Base-by-base conservation (phyloP, 352 stramenopile species). In the Phytophthora lateralis region DNA sequence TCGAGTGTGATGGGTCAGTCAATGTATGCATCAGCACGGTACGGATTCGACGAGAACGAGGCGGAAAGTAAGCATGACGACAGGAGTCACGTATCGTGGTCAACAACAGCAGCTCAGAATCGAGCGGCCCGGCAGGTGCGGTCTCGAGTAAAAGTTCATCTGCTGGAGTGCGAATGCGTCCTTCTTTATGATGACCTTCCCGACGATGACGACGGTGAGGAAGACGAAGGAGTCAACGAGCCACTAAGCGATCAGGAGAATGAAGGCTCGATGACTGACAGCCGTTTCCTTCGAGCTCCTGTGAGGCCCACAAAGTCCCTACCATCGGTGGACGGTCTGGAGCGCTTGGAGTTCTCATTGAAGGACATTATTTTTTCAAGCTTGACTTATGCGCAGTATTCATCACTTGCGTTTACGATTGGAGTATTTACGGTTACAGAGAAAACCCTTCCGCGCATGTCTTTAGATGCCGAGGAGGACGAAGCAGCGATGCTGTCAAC, bases 161-260 rank as follows among this genome's bases (percentile, higher is more conserved):
- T 96, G 21, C 71, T 94, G 10, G 76, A 94, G 44, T 90, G 85
- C 29, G 66, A 90, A 3, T 68, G 88, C 29, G 62, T 90, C 20
- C 54, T 96, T 44, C 55, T 96, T 24, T 96, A 96, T 48, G 85
- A 96, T 53, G 86, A 96, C 50, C 60, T 94, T 17, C 73, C 70
- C 1, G 79, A 91, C 43, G 74, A 89, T 10, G 71, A 76, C 6
- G 70, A 79, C 11, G 64, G 66, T 1, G 43, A 68, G 1, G 56
- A 62, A 4, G 59, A 76, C 27, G 21, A 10, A 29, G 49, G 55
- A 34, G 49, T 52, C 10, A 66, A 74, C 14, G 65, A 69, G 15
- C 44, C 49, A 10, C 20, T 44, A 17, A 63, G 51, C 52, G 55
- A 59, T 21, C 49, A 50, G 20, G 59, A 73, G 10, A 42, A 54